Evolutionary conservation across 2,329 filamentous ascomycete species (phyloP).

Genomic region (Neofusicoccum cordaticola): DNA sequence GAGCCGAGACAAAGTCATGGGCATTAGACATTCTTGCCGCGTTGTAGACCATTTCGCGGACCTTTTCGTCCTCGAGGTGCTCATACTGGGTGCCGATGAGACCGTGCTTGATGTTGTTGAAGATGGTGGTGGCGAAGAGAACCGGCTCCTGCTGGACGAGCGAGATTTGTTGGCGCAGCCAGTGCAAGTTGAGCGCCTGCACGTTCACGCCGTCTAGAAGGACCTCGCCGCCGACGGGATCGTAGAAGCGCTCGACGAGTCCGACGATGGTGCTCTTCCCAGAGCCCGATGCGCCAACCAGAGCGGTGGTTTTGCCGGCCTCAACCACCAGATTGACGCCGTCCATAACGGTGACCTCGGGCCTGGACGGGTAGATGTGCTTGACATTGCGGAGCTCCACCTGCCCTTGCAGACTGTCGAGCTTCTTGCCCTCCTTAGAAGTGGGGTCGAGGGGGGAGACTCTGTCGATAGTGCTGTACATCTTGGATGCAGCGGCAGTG

Average conservation of each 20-base stretch:
- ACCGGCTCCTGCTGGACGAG: conserved; percentile 87
- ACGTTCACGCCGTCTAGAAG: conserved; percentile 81
- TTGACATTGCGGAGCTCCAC: conserved; percentile 77
- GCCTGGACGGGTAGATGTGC: conserved; percentile 87
- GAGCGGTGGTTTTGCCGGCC: conserved; percentile 82
- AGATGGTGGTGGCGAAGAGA: conserved; percentile 82
- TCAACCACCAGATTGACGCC: conserved; percentile 73
- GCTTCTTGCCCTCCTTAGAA: conserved; percentile 62
- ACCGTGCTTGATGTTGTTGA: conserved; percentile 80
- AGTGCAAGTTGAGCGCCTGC: conserved; percentile 73
- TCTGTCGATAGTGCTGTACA: conserved; percentile 91
- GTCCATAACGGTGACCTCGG: conserved; percentile 83
- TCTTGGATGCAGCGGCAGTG: conserved; percentile 71
- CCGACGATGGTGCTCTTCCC: conserved; percentile 91
- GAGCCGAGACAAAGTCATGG: conserved; percentile 75
- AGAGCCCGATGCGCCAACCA: conserved; percentile 86
- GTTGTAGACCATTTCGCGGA: conserved; percentile 65
- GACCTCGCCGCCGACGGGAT: conserved; percentile 73
- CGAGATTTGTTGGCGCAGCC: conserved; percentile 85
- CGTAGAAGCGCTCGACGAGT: conserved; percentile 86
- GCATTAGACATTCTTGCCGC: conserved; percentile 86
- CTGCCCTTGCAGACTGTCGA: conserved; percentile 68
- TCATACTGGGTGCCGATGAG: conserved; percentile 77
- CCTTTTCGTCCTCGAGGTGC: conserved; percentile 60
- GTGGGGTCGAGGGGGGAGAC: conserved; percentile 76